Conservation (phyloP, 345 rosid species). For the Carallia brachiata region DNA sequence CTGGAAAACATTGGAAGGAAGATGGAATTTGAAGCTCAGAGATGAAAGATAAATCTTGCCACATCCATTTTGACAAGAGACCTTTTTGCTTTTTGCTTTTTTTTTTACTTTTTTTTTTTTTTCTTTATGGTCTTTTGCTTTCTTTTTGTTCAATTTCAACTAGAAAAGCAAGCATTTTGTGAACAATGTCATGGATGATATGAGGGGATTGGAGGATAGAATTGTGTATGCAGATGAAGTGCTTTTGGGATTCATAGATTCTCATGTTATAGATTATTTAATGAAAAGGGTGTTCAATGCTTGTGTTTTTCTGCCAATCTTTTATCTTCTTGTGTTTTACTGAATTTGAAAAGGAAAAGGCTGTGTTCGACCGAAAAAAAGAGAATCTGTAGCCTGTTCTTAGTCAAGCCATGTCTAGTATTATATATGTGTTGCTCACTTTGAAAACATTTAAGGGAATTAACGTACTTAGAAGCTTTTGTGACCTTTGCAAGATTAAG, state of each 20-base stretch:
- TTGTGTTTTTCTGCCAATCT: constrained; percentile 23
- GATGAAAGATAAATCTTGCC: constrained; percentile 24
- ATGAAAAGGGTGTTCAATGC: constrained; percentile 11
- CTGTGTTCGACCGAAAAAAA: background rate
- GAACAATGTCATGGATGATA: background rate
- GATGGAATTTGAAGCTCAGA: constrained; percentile 43
- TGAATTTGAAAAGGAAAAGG: constrained; percentile 6
- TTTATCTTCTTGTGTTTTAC: constrained; percentile 13
- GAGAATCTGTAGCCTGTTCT: background rate
- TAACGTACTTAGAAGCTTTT: background rate
- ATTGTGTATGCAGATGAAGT: constrained; percentile 1
- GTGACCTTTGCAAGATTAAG: background rate
- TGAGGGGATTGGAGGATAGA: background rate
- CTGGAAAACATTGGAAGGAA: constrained; percentile 41
- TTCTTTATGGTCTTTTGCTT: background rate
- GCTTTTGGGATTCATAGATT: background rate
- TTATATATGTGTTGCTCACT: background rate
- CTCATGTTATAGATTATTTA: constrained; percentile 1
- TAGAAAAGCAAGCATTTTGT: constrained; percentile 23
- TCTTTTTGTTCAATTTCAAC: background rate
- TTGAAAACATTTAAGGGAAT: background rate
- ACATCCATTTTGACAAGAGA: constrained; percentile 6
- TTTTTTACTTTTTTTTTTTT: constrained; percentile 2
- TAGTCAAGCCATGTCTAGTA: background rate
- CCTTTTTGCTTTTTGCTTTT: background rate